Base-by-base conservation (phyloP, 202 grass and related monocot species). In the Sporobolus alterniflorus region DNA sequence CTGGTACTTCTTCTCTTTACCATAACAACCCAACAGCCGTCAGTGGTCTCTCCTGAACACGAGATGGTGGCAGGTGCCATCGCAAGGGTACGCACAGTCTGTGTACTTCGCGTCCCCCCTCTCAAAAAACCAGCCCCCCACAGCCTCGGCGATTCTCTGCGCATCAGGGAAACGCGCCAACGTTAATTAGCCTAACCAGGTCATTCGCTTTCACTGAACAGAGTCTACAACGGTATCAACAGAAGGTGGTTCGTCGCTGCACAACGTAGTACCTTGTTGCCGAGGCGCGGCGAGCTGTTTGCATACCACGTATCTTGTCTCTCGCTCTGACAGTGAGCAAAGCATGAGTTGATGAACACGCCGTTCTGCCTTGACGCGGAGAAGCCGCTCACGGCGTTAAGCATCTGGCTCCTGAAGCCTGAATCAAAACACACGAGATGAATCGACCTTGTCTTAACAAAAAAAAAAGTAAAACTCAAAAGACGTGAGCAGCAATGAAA, bases 381-480 rank as follows among this genome's bases (percentile, higher is more conserved):
- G 82, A 97, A 94, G 56, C 87, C 91, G 50, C 64, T 94, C 30
- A 97, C 76, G 0, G 81, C 78, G 21, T 90, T 82, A 65, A 97
- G 91, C 94, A 97, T 97, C 80, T 97, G 74, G 59, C 86, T 94
- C 85, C 94, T 90, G 56, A 97, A 97, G 55, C 94, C 94, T 97
- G 78, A 46, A 88, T 80, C 8, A 39, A 39, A 62, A 50, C 7
- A 59, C 36, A 59, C 7, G 18, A 65, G 56, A 74, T 89, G 14
- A 87, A 16, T n/a, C 28, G 14, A 66, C 31, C 39, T 69, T 44
- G 32, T 12, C 30, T 20, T 25, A 55, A 32, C n/a, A 22, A 28
- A 34, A 41, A 17, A 51, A 8, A 51, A 6, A n/a, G n/a, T n/a
- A n/a, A 56, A 20, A 47, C 11, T 68, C 8, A 7, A 0, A 68